A percentile compares a stretch with the other conserved stretches of the same genome.
phyloP scores from a whole-genome alignment of 345 rosid species.

The Acer campestre region DNA sequence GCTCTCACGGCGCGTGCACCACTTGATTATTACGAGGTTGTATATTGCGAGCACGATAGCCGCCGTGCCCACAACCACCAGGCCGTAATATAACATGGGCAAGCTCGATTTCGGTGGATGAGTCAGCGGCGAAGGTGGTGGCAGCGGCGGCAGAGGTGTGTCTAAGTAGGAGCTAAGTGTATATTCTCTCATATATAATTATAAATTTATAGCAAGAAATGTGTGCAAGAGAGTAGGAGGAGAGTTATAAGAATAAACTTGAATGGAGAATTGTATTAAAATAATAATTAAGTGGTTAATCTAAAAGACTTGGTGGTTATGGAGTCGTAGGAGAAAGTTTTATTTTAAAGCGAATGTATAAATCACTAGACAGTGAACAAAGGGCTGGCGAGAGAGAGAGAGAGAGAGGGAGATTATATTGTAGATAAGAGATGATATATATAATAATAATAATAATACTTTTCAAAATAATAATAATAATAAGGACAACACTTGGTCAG shows the following conservation, averaged over 20 bases:
- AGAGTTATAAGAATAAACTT: neutral
- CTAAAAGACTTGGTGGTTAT: slow-evolving; percentile 34
- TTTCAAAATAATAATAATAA: no score
- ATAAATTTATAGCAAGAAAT: neutral
- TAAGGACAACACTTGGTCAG: no score
- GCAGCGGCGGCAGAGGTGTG: slow-evolving; percentile 4
- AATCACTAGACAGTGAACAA: slow-evolving; percentile 14
- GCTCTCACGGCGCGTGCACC: slow-evolving; percentile 28
- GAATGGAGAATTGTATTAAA: neutral
- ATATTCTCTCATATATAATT: slow-evolving; percentile 23
- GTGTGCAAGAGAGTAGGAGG: neutral
- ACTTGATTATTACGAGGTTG: slow-evolving; percentile 40
- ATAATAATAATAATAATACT: no score
- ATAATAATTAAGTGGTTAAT: slow-evolving; percentile 17
- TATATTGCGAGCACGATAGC: slow-evolving; percentile 31
- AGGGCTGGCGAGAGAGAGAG: neutral
- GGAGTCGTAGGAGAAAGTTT: slow-evolving; percentile 11
- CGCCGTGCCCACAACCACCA: slow-evolving; percentile 38
- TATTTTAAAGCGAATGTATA: slow-evolving; percentile 15
- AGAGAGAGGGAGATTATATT: no score
- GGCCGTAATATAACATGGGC: slow-evolving; percentile 54
- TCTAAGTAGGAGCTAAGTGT: neutral
- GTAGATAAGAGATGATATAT: no score
- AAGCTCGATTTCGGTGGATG: slow-evolving; percentile 25
- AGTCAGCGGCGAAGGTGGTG: slow-evolving; percentile 12